Percentiles rank a stretch among this genome's conserved stretches.
Evolutionary conservation across 768 basidiomycete genomes (phyloP).

Genomic region (Termitomyces eurrhizus): DNA sequence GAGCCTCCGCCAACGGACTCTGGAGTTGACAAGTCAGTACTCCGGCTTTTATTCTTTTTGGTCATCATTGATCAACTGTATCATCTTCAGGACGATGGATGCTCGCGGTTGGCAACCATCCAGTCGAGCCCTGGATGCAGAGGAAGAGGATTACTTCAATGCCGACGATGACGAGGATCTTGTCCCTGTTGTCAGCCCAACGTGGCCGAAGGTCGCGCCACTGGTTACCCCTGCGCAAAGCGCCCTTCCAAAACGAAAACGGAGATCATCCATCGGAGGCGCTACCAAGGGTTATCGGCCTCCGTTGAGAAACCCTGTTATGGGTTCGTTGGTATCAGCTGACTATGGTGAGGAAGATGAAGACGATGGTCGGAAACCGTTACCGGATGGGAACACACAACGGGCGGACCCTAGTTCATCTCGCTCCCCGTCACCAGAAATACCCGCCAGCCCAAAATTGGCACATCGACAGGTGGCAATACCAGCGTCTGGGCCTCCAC

Average conservation of each 20-base stretch:
- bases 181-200: conserved; percentile 35
- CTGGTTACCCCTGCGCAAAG: conserved; percentile 30
- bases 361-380: conserved; percentile 9
- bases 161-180: conserved; percentile 73
- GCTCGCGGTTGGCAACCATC: conserved; percentile 38
- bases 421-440: conserved; percentile 28
- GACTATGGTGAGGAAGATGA: conserved; percentile 79
- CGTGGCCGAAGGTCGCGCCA: conserved; percentile 28
- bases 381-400: conserved; percentile 7
- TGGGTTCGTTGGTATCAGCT: conserved; percentile 49
- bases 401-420: conserved; percentile 19
- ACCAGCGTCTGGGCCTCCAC: conserved; percentile 34
- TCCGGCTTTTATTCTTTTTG: conserved; percentile 8
- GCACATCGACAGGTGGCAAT: conserved; percentile 33
- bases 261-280: conserved; percentile 39
- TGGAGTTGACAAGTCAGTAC: conserved; percentile 47
- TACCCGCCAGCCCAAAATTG: conserved; percentile 34
- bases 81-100: conserved; percentile 30
- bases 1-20: conserved; percentile 61
- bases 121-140: conserved; percentile 56
- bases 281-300: conserved; percentile 46
- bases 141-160: conserved; percentile 95
- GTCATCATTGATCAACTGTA: conserved; percentile 5
- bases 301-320: conserved; percentile 47
- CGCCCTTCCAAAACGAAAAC: conserved; percentile 54